Percentiles rank a stretch among this genome's conserved stretches.
These are phyloP conservation scores for Coleophoma eucalyptorum DNA, from an alignment of 2,329 filamentous ascomycete species.

Conservation along the genomic window DNA sequence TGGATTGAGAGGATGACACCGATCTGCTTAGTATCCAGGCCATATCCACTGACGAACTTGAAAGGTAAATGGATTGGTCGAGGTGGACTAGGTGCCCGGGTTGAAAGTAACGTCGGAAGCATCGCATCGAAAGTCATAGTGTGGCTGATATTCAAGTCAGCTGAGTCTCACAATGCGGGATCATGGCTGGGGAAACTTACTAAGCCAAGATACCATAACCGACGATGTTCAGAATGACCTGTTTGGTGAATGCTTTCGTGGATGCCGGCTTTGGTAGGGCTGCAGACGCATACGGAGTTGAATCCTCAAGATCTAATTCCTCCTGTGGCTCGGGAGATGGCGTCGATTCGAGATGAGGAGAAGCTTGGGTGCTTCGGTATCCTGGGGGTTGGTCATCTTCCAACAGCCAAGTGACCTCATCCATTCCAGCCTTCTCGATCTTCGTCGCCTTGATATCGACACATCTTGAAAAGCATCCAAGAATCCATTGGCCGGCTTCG, in stretches of 20 bases:
- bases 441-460: conserved; percentile 26
- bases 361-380: conserved; percentile 60
- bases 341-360: conserved; percentile 41
- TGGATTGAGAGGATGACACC: conserved; percentile 86
- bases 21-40: conserved; percentile 76
- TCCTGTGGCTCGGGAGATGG: conserved; percentile 32
- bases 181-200: conserved; percentile 53
- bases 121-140: conserved; percentile 96
- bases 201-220: conserved; percentile 92
- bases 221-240: conserved; percentile 82
- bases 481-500: conserved; percentile 71
- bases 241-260: conserved; percentile 71
- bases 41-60: conserved; percentile 85
- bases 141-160: conserved; percentile 56
- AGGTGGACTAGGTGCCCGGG: conserved; percentile 33
- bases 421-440: conserved; percentile 33
- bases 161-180: conserved; percentile 1
- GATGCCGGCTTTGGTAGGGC: conserved; percentile 33
- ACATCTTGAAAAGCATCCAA: conserved; percentile 32
- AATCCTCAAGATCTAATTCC: conserved; percentile 27
- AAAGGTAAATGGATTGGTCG: conserved; percentile 66
- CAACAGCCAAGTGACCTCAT: conserved; percentile 53
- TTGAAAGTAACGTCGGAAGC: conserved; percentile 77
- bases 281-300: conserved; percentile 16
- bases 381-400: conserved; percentile 61